Evolutionary conservation across 2,329 filamentous ascomycete species (phyloP).

Genomic region (Elsinoe ampelina): DNA sequence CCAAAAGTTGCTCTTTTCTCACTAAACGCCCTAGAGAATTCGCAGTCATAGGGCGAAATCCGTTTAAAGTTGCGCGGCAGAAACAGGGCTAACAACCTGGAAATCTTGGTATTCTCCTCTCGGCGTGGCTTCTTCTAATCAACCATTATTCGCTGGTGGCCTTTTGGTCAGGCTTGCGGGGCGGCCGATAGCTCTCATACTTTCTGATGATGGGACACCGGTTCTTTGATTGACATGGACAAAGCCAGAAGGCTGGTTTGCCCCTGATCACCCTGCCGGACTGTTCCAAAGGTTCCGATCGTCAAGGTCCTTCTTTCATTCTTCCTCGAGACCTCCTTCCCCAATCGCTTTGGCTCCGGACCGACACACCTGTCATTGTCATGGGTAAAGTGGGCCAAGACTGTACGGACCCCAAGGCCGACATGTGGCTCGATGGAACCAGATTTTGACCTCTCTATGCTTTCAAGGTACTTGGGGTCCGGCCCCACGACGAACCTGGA

Average conservation of each 20-base stretch:
- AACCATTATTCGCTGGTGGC: not conserved
- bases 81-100: no score
- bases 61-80: no score
- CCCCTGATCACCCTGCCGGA: slow-evolving; percentile 3
- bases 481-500: not conserved
- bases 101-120: no score
- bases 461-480: no score
- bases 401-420: not conserved
- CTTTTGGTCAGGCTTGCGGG: not conserved
- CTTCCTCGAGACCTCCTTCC: not conserved
- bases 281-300: not conserved
- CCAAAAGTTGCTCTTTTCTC: no score
- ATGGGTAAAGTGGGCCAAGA: not conserved
- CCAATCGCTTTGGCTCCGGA: not conserved
- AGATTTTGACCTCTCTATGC: not conserved
- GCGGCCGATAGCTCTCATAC: slow-evolving; percentile 2
- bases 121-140: not conserved
- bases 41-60: no score
- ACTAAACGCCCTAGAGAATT: no score
- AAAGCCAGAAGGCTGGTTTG: not conserved
- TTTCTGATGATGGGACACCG: not conserved
- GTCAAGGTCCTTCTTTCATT: not conserved
- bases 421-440: not conserved
- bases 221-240: not conserved
- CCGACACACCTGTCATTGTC: not conserved